Percentiles rank a stretch among this genome's conserved stretches.
These are phyloP conservation scores for Botrytis pseudocinerea DNA, from an alignment of 2,329 filamentous ascomycete species.

Conservation along the genomic window DNA sequence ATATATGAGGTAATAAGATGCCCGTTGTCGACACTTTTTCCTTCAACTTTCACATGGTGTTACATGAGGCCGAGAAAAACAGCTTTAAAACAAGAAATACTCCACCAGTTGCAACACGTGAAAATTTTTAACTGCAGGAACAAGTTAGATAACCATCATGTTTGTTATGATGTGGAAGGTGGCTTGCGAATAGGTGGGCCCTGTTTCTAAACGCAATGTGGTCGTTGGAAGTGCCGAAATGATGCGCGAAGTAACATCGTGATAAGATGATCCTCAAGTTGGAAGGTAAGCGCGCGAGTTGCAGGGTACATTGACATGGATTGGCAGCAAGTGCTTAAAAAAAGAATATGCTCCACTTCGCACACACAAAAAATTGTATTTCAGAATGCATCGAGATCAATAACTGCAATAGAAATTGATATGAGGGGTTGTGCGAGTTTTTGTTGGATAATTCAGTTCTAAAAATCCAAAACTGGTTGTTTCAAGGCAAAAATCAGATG, in stretches of 20 bases:
- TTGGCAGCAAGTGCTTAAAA: not conserved
- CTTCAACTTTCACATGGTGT: slow-evolving; percentile 2
- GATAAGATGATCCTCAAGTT: not conserved
- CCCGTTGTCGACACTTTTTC: not conserved
- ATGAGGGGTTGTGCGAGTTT: not conserved
- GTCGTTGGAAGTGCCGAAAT: not conserved
- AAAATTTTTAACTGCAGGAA: slow-evolving; percentile 1
- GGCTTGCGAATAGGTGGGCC: not conserved
- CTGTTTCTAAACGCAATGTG: not conserved
- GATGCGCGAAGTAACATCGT: not conserved
- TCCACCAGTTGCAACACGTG: not conserved
- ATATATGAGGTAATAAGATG: not conserved
- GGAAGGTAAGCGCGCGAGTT: slow-evolving; percentile 10
- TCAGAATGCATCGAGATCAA: slow-evolving; percentile 8
- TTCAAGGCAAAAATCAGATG: not conserved
- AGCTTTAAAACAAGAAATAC: not conserved
- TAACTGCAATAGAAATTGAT: not conserved
- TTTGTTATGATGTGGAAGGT: slow-evolving; percentile 6
- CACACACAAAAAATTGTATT: not conserved
- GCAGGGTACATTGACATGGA: not conserved
- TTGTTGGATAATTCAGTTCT: not conserved
- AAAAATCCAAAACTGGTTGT: not conserved
- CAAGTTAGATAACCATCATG: not conserved
- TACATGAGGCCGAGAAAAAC: not conserved
- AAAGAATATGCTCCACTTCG: not conserved